Base-by-base conservation (phyloP, 2,329 filamentous ascomycete genomes). In the Hypoxylon sp. region DNA sequence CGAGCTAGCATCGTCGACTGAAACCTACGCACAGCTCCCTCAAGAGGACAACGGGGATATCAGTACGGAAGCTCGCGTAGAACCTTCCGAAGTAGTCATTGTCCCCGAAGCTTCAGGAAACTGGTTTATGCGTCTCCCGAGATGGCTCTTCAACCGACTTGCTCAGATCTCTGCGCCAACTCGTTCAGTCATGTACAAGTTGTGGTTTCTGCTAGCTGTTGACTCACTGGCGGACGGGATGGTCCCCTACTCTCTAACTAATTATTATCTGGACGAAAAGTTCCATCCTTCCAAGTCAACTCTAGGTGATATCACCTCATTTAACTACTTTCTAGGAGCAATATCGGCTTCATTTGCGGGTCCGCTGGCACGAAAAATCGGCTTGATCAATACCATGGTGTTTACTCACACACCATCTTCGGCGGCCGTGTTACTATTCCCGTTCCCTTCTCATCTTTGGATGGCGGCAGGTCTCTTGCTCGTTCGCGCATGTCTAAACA, bases 221-320 rank as follows among this genome's bases (percentile, higher is more conserved):
- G 89, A 91, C 75, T 87, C 86, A 1, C 79, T 90, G 8, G 86
- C 88, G 13, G 87, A 90, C 68, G 87, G 88, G 22, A 90, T 90
- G 85, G 82, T 84, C n/a, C 81, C 79, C 3, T 84, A 85, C 68
- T 80, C 84, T 1, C 68, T 87, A 28, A 88, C 85, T 0, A 85
- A 82, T 10, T 88, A 88, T 71, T 88, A 84, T 74, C 77, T 88
- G 55, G 84, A 87, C 65, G 71, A 75, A 47, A 87, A 85, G 60
- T 88, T 88, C 68, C 76, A 83, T 54, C 75, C 85, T 0, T 68
- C 79, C 28, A 87, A 90, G 72, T 82, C 87, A 1, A 81, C 81
- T 0, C 81, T 90, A 0, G 88, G 88, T 43, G 85, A 88, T 68
- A 82, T 90, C 44, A 79, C 84, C 30, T 87, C 85, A 1, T 76